A percentile compares a stretch with the other conserved stretches of the same genome.
phyloP scores from a whole-genome alignment of 176 grass and related monocot genomes.

The Neostapfia colusana region DNA sequence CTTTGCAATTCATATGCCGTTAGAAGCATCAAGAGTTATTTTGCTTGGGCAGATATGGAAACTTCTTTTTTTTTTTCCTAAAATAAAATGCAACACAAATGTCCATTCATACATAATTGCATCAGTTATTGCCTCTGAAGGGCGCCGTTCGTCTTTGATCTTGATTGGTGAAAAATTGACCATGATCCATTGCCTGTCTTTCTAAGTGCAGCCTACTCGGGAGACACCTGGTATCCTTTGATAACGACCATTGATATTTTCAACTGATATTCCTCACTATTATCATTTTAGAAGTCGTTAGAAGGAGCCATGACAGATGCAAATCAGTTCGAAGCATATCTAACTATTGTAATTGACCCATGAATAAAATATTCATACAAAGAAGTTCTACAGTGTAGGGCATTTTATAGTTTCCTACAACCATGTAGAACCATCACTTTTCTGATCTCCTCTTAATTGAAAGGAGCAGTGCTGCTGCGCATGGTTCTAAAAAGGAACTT shows the following conservation, averaged over 20 bases:
- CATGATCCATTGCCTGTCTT: not conserved
- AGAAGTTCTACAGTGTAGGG: not conserved
- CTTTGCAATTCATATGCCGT: not conserved
- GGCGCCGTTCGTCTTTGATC: not conserved
- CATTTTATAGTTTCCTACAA: not conserved
- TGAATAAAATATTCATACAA: not conserved
- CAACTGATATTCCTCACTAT: not conserved
- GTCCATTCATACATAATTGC: not conserved
- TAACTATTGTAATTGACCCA: constrained; percentile 1
- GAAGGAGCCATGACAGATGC: not conserved
- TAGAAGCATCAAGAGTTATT: not conserved
- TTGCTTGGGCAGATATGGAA: no score
- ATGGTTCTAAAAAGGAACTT: not conserved
- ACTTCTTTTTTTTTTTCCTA: no score
- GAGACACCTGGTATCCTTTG: constrained; percentile 17
- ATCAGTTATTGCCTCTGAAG: not conserved
- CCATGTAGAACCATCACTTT: not conserved
- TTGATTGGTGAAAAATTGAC: constrained; percentile 4
- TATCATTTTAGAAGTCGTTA: not conserved
- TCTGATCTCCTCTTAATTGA: not conserved
- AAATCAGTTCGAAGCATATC: not conserved
- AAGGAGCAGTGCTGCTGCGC: not conserved
- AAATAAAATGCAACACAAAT: not conserved
- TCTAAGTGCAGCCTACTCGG: not conserved
- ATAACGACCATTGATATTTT: constrained; percentile 40